phyloP scores from a whole-genome alignment of 108 stramenopile species.

The Chaetoceros tenuissimus region DNA sequence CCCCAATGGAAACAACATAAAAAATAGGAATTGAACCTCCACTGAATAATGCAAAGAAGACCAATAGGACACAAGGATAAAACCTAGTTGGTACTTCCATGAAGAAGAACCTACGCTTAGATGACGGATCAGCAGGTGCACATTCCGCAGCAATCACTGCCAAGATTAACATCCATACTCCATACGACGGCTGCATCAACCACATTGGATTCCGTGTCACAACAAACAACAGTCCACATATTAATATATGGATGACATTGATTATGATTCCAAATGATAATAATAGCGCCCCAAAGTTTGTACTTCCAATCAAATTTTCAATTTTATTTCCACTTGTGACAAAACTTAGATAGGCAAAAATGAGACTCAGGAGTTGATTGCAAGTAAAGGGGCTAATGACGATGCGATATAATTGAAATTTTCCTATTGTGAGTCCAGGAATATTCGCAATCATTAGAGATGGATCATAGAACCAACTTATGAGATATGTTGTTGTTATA shows the following conservation, averaged over 20 bases:
- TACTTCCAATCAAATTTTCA: constrained; percentile 62
- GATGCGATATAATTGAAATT: constrained; percentile 73
- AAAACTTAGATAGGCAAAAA: constrained; percentile 67
- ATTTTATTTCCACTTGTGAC: constrained; percentile 51
- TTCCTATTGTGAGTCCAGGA: constrained; percentile 55
- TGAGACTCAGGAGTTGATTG: constrained; percentile 36
- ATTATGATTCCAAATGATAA: constrained; percentile 37
- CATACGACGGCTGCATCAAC: constrained; percentile 27
- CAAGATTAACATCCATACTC: constrained; percentile 70
- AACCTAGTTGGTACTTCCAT: constrained; percentile 50
- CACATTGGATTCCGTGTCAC: constrained; percentile 22
- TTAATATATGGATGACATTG: constrained; percentile 37
- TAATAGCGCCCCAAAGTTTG: constrained; percentile 56
- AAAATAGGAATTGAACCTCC: constrained; percentile 37
- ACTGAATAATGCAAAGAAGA: constrained; percentile 56
- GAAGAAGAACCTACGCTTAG: constrained; percentile 54
- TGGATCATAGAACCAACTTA: constrained; percentile 42
- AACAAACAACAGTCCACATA: constrained; percentile 33
- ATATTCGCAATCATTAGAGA: constrained; percentile 52
- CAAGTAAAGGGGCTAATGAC: constrained; percentile 62
- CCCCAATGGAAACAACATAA: constrained; percentile 53
- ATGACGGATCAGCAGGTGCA: constrained; percentile 45
- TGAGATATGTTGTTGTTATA: constrained; percentile 42
- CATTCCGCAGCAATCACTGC: constrained; percentile 70
- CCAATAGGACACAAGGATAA: constrained; percentile 64